Evolutionary conservation across 495 filamentous ascomycete genomes (phyloP).

Genomic region (Haplographium delicatum): DNA sequence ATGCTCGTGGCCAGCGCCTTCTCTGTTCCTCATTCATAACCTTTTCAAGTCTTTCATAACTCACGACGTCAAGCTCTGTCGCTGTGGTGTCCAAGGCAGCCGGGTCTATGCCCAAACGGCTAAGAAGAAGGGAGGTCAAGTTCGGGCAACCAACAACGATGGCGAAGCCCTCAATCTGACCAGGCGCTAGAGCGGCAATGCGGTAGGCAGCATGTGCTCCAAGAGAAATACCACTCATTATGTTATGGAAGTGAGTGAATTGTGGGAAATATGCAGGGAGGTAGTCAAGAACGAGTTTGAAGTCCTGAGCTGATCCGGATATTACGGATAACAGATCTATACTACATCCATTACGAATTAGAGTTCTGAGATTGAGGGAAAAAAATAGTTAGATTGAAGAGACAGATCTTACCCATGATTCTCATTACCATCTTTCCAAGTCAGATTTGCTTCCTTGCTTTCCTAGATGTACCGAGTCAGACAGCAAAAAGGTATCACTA

Average conservation of each 20-base stretch:
- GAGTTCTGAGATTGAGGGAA: not conserved
- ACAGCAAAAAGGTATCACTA: too few species aligned
- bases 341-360: slow-evolving; percentile 4
- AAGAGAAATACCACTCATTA: slow-evolving; percentile 18
- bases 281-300: slow-evolving; percentile 21
- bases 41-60: slow-evolving; percentile 7
- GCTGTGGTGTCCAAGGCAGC: not conserved
- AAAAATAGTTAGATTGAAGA: not conserved
- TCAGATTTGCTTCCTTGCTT: slow-evolving; percentile 13
- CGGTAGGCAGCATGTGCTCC: slow-evolving; percentile 16
- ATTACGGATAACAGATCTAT: slow-evolving; percentile 16
- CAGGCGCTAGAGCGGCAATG: slow-evolving; percentile 7
- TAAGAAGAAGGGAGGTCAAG: slow-evolving; percentile 14
- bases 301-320: slow-evolving; percentile 16
- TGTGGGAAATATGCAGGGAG: slow-evolving; percentile 19
- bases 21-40: slow-evolving; percentile 15
- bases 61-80: slow-evolving; percentile 5
- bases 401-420: slow-evolving; percentile 15
- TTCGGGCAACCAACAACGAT: slow-evolving; percentile 21
- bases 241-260: slow-evolving; percentile 17
- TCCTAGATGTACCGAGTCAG: not conserved
- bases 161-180: slow-evolving; percentile 11
- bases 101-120: slow-evolving; percentile 15
- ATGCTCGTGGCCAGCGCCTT: slow-evolving; percentile 8
- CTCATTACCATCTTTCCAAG: slow-evolving; percentile 17